Percentiles rank a stretch among this genome's conserved stretches.
These are phyloP conservation scores for Akanthomyces lecanii DNA, from an alignment of 2,329 filamentous ascomycete species.

Conservation along the genomic window DNA sequence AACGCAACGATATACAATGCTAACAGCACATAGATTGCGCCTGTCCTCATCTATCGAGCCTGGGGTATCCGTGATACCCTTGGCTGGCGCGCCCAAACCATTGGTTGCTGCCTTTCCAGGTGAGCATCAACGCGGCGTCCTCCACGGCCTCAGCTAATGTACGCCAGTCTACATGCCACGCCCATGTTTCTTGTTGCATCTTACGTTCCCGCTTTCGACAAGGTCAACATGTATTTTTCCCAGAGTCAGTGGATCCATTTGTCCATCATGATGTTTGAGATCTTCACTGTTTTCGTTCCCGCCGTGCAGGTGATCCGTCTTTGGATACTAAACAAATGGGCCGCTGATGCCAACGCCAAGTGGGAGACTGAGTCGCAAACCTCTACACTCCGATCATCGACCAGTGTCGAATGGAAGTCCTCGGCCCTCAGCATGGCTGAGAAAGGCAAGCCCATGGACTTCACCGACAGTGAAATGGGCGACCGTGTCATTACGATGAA, in stretches of 20 bases:
- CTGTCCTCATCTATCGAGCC: constrained; percentile 48
- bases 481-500: constrained; percentile 48
- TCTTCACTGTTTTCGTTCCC: constrained; percentile 52
- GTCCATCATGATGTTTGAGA: constrained; percentile 51
- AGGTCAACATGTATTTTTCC: constrained; percentile 44
- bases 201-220: constrained; percentile 34
- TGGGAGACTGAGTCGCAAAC: constrained; percentile 28
- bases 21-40: constrained; percentile 36
- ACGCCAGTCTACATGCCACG: constrained; percentile 46
- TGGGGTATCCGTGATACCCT: constrained; percentile 52
- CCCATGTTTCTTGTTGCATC: constrained; percentile 54
- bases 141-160: background rate
- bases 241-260: constrained; percentile 48
- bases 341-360: constrained; percentile 26
- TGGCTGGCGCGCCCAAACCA: constrained; percentile 54
- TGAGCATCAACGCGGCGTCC: constrained; percentile 19
- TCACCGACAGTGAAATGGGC: constrained; percentile 25
- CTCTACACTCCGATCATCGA: constrained; percentile 20
- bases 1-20: background rate
- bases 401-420: constrained; percentile 20
- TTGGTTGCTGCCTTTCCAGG: constrained; percentile 33
- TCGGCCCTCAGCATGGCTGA: constrained; percentile 23
- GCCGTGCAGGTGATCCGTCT: constrained; percentile 28
- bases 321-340: constrained; percentile 22
- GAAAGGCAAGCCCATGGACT: constrained; percentile 30